These are phyloP conservation scores for Lasiodiplodia citricola DNA, from an alignment of 2,329 filamentous ascomycete genomes.

Conservation along the genomic window DNA sequence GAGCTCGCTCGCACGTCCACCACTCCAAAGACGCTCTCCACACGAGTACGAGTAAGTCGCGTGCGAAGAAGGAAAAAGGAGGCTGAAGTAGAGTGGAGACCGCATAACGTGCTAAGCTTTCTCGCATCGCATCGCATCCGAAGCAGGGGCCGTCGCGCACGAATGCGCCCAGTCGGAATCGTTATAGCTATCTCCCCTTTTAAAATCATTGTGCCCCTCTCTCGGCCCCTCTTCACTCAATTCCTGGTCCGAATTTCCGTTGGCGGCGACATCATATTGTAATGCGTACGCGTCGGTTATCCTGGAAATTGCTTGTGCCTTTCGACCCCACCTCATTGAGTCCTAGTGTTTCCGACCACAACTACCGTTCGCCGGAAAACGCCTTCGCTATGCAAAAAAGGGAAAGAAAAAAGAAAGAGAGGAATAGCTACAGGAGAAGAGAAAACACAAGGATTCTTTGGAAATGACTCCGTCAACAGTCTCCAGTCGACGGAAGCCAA, in stretches of 20 bases:
- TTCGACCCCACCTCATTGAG: not conserved
- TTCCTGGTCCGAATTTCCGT: not conserved
- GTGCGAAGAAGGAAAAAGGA: not conserved
- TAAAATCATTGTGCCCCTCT: not conserved
- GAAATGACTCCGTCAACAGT: not conserved
- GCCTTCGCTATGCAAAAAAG: constrained; percentile 21
- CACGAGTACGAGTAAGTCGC: not conserved
- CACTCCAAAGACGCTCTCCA: not conserved
- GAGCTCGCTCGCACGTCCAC: not conserved
- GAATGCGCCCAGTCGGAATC: not conserved
- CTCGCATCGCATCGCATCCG: not conserved
- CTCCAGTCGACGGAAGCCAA: not conserved
- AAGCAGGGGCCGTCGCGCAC: not conserved
- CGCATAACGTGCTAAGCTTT: constrained; percentile 3
- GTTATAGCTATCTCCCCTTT: constrained; percentile 3
- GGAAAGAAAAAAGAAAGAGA: not conserved
- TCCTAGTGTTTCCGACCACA: not conserved
- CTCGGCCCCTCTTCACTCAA: not conserved
- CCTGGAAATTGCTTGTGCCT: not conserved
- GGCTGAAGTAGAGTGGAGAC: not conserved
- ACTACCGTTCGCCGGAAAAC: constrained; percentile 5
- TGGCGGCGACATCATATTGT: not conserved
- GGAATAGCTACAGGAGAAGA: not conserved
- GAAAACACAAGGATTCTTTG: not conserved
- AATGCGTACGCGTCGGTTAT: not conserved